These are phyloP conservation scores for Tolypocladium paradoxum DNA, from an alignment of 2,329 filamentous ascomycete species.

Conservation along the genomic window DNA sequence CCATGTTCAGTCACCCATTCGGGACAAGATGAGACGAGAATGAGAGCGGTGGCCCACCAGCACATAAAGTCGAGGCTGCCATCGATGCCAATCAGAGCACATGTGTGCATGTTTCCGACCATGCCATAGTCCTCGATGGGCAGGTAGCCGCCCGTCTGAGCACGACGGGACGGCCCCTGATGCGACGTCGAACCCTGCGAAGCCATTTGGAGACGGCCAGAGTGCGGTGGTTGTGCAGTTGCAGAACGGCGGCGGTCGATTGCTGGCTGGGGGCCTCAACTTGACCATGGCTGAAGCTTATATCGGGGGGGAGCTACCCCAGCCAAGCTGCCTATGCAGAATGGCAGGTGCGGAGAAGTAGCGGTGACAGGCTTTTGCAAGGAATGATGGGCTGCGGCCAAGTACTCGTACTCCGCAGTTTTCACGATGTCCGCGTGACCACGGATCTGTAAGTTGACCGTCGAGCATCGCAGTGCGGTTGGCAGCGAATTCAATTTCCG, in stretches of 20 bases:
- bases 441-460: not conserved
- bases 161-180: constrained; percentile 19
- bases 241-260: not conserved
- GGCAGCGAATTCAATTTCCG: no score
- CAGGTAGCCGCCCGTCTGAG: constrained; percentile 37
- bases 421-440: not conserved
- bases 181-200: constrained; percentile 19
- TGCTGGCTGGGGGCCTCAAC: not conserved
- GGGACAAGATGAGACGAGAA: not conserved
- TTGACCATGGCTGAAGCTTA: not conserved
- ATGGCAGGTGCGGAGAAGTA: not conserved
- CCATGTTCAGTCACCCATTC: not conserved
- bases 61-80: constrained; percentile 71
- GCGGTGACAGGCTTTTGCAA: not conserved
- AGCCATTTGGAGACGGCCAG: constrained; percentile 14
- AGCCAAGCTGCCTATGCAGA: not conserved
- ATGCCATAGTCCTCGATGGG: constrained; percentile 69
- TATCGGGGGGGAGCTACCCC: not conserved
- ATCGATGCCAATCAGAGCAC: constrained; percentile 63
- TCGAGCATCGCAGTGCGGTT: no score
- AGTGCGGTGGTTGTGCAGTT: not conserved
- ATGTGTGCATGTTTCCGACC: constrained; percentile 73
- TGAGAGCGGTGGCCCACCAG: constrained; percentile 38
- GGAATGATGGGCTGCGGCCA: not conserved
- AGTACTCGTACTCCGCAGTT: not conserved